Base-by-base conservation (phyloP, 768 basidiomycete genomes). In the Phallus indusiatus region DNA sequence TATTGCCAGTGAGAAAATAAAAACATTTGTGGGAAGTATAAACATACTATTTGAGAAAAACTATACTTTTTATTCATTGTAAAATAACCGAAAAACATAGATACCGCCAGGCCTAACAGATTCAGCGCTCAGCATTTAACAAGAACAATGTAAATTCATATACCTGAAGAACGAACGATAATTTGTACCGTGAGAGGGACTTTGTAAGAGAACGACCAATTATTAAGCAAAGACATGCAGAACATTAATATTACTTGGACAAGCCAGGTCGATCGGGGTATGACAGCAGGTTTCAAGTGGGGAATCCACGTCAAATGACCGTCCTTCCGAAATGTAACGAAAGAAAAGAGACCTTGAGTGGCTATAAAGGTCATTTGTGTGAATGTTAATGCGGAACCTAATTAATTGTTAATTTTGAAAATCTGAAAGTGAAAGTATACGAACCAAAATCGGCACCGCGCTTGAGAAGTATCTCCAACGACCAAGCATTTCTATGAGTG, bases 101-200 rank as follows among this genome's bases (percentile, higher is more conserved):
- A 88, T 1, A 90, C 80, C 7, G 83, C 82, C 24, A 90, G 74
- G 24, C 88, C 88, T 90, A 28, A 24, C 53, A 59, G n/a, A n/a
- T n/a, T 42, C 50, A 54, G 63, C 4, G 42, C 47, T 18, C 50
- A 55, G 47, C n/a, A 60, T 47, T 46, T 49, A 55, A 52, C 36
- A 34, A 20, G 21, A 35, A 34, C 37, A 42, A 22, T 59, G 54
- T 1, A 5, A 52, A n/a, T 36, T 24, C 28, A 65, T 74, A 56
- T 55, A 85, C 90, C 89, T 46, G 87, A 89, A 54, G 88, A 90
- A 37, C 91, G 82, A 69, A 92, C 90, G 24, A 94, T 83, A 63
- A 94, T 92, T 63, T 90, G 81, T 2, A 94, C 72, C 1, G 88
- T 82, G 50, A 91, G 73, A 4, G 89, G 90, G 0, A 92, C 85